A percentile compares a stretch with the other conserved stretches of the same genome.
Evolutionary conservation across 345 rosid genomes (phyloP).

Genomic region (Populus davidiana): DNA sequence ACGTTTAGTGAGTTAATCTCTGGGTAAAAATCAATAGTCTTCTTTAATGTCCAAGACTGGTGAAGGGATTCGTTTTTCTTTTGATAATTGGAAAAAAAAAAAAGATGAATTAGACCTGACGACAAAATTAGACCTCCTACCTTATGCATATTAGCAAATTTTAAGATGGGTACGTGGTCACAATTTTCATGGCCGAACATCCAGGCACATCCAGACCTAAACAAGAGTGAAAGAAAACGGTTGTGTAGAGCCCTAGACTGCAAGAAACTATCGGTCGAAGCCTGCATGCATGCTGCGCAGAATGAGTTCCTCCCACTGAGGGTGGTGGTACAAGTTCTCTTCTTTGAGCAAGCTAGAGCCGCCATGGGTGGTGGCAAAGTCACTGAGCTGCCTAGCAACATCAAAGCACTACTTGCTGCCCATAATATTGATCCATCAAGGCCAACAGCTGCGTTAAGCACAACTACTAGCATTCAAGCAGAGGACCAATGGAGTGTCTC

Average conservation of each 20-base stretch:
- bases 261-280: slow-evolving; percentile 90
- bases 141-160: neutral
- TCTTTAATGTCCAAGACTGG: neutral
- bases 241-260: slow-evolving; percentile 80
- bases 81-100: neutral
- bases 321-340: slow-evolving; percentile 94
- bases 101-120: neutral
- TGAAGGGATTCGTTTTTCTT: neutral
- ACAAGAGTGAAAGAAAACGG: slow-evolving; percentile 80
- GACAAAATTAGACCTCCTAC: neutral
- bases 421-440: slow-evolving; percentile 74
- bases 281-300: slow-evolving; percentile 97
- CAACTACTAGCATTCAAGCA: slow-evolving; percentile 53
- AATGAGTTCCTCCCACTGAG: slow-evolving; percentile 86
- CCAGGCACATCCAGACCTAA: slow-evolving; percentile 78
- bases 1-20: too few relatives aligned
- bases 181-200: neutral
- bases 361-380: slow-evolving; percentile 63
- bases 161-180: neutral
- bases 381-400: slow-evolving; percentile 71
- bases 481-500: slow-evolving; percentile 97
- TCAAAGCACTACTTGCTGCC: slow-evolving; percentile 77
- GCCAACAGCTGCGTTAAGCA: slow-evolving; percentile 60
- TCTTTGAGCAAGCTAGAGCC: slow-evolving; percentile 91
- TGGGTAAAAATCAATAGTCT: too few relatives aligned